phyloP scores from a whole-genome alignment of 805 yeast genomes.

The Metschnikowia picachoensis region DNA sequence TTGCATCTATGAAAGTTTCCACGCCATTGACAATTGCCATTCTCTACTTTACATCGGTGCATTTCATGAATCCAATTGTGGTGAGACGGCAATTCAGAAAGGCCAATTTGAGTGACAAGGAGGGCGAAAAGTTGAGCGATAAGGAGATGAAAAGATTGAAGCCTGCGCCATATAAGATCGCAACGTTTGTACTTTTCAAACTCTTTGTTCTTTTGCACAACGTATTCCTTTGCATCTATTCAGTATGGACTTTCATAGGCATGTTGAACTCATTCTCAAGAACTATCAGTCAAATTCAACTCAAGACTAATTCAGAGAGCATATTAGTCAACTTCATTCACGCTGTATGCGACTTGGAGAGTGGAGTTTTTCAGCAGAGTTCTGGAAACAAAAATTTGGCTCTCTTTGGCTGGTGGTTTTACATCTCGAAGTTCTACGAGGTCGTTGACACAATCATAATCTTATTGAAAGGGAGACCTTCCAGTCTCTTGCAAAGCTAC shows the following conservation, averaged over 20 bases:
- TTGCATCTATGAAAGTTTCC: slow-evolving; percentile 42
- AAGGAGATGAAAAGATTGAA: slow-evolving; percentile 36
- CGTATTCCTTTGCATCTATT: slow-evolving; percentile 57
- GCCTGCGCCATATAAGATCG: slow-evolving; percentile 50
- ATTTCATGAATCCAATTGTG: slow-evolving; percentile 46
- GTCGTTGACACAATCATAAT: slow-evolving; percentile 66
- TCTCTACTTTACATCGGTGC: slow-evolving; percentile 56
- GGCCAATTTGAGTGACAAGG: slow-evolving; percentile 19
- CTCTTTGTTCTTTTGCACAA: slow-evolving; percentile 58
- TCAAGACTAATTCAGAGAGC: slow-evolving; percentile 16
- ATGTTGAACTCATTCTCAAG: slow-evolving; percentile 50
- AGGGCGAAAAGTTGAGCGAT: slow-evolving; percentile 18
- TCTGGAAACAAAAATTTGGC: slow-evolving; percentile 36
- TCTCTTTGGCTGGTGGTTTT: slow-evolving; percentile 62
- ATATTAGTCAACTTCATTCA: slow-evolving; percentile 51
- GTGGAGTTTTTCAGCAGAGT: slow-evolving; percentile 50
- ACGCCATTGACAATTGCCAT: slow-evolving; percentile 58
- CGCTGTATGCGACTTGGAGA: slow-evolving; percentile 54
- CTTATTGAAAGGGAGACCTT: slow-evolving; percentile 61
- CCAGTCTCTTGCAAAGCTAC: slow-evolving; percentile 65
- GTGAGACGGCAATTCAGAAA: slow-evolving; percentile 42
- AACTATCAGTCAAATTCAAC: slow-evolving; percentile 25
- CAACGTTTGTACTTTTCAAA: slow-evolving; percentile 46
- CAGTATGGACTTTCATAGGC: slow-evolving; percentile 69
- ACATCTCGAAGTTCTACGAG: slow-evolving; percentile 68